Conservation (phyloP, 2,329 filamentous ascomycete species). For the Cadophora gregata region DNA sequence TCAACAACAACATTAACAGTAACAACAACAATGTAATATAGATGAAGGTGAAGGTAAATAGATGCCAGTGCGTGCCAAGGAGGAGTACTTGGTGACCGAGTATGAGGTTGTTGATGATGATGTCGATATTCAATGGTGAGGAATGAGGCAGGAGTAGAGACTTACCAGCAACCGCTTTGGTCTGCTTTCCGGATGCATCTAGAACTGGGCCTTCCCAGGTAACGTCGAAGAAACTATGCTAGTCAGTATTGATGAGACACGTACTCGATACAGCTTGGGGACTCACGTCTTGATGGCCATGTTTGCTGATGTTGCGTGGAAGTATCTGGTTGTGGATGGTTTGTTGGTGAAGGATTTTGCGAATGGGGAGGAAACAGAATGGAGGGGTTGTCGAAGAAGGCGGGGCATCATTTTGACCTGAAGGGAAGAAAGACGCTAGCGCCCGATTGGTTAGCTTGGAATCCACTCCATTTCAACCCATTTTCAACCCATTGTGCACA, state of each 20-base stretch:
- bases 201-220: slow-evolving; percentile 76
- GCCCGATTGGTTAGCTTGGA: slow-evolving; percentile 8
- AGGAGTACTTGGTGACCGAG: neutral
- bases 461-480: slow-evolving; percentile 12
- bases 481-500: neutral
- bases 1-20: slow-evolving; percentile 27
- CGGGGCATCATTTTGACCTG: slow-evolving; percentile 33
- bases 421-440: slow-evolving; percentile 23
- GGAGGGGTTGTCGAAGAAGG: slow-evolving; percentile 48
- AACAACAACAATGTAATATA: slow-evolving; percentile 20
- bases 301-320: slow-evolving; percentile 69
- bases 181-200: slow-evolving; percentile 62
- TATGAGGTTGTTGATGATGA: slow-evolving; percentile 23
- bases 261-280: slow-evolving; percentile 21
- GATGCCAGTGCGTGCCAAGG: neutral
- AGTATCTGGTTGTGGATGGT: slow-evolving; percentile 51
- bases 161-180: slow-evolving; percentile 65
- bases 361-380: slow-evolving; percentile 46
- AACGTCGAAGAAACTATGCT: slow-evolving; percentile 71
- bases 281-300: slow-evolving; percentile 79
- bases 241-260: slow-evolving; percentile 31
- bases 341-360: slow-evolving; percentile 46
- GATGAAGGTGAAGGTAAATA: neutral
- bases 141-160: slow-evolving; percentile 23
- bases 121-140: slow-evolving; percentile 27